A percentile compares a stretch with the other conserved stretches of the same genome.
Evolutionary conservation across 495 filamentous ascomycete species (phyloP).

Genomic region (Saxophila tyrrhenica): DNA sequence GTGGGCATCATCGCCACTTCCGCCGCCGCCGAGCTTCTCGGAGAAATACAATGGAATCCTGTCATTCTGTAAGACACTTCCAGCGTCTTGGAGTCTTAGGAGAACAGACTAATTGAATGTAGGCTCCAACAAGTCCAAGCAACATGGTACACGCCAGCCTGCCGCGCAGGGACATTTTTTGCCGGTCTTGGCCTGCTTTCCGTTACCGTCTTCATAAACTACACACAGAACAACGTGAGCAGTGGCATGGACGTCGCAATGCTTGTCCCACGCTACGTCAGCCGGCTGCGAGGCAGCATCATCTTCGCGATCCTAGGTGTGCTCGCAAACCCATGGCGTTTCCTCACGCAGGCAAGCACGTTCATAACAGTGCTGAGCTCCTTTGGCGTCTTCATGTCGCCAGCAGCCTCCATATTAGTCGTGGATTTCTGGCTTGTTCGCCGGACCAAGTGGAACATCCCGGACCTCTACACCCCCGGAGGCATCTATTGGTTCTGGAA

Average conservation of each 20-base stretch:
- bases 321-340: constrained; percentile 40
- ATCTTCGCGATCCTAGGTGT: constrained; percentile 35
- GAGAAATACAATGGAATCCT: too few relatives aligned
- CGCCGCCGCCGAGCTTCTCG: too few relatives aligned
- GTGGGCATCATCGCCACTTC: too few relatives aligned
- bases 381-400: constrained; percentile 37
- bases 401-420: constrained; percentile 34
- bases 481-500: constrained; percentile 36
- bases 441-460: constrained; percentile 26
- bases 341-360: constrained; percentile 34
- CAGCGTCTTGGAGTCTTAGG: too few relatives aligned
- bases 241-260: constrained; percentile 26
- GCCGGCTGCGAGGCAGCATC: constrained; percentile 30
- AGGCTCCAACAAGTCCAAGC: neutral
- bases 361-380: constrained; percentile 38
- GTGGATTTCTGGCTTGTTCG: constrained; percentile 38
- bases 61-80: too few relatives aligned
- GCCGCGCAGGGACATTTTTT: neutral
- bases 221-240: neutral
- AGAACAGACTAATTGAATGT: neutral
- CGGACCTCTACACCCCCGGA: constrained; percentile 29
- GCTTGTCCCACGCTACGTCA: constrained; percentile 34
- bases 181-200: neutral
- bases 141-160: neutral
- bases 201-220: neutral